Evolutionary conservation across 2,329 filamentous ascomycete species (phyloP).

Genomic region (Trichophyton rubrum): DNA sequence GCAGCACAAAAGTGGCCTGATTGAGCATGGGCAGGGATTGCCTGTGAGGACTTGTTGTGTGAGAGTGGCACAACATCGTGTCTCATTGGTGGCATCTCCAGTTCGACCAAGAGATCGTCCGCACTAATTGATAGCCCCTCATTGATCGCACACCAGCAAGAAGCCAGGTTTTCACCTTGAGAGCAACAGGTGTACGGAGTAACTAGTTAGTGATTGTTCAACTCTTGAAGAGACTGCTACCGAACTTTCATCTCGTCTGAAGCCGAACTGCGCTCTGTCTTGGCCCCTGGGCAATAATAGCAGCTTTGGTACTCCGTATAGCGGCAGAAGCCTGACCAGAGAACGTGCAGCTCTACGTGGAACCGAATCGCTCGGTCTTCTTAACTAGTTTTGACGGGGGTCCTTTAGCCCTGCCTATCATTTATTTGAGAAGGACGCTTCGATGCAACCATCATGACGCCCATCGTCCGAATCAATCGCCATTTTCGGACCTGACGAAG

Average conservation of each 20-base stretch:
- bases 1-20: background rate
- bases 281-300: background rate
- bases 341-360: background rate
- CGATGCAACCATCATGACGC: no score
- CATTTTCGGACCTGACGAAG: no score
- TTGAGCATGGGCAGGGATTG: background rate
- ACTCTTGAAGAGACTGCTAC: no score
- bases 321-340: background rate
- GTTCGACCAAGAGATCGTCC: background rate
- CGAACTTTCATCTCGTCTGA: background rate
- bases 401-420: background rate
- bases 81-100: background rate
- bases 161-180: background rate
- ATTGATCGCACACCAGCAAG: background rate
- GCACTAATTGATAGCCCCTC: background rate
- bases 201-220: no score
- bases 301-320: background rate
- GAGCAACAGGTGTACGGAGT: background rate
- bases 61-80: background rate
- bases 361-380: background rate
- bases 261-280: background rate
- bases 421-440: background rate
- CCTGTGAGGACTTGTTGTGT: background rate
- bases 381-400: background rate
- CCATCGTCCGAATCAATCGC: no score